phyloP scores from a whole-genome alignment of 306 rosid genomes.

The Spatholobus suberectus region DNA sequence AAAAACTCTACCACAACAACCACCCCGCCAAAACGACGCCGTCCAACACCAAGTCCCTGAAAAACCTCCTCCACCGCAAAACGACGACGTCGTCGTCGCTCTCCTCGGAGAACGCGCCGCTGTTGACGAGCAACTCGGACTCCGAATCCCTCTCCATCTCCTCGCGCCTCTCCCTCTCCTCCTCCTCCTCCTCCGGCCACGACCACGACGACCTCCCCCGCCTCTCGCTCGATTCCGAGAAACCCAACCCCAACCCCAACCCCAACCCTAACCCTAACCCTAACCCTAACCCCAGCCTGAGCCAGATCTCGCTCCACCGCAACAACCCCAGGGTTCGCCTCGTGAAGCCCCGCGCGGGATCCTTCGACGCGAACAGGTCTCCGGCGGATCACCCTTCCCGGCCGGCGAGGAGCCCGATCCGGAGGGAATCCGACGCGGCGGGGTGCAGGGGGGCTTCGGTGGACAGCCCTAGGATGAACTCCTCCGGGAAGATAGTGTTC shows the following conservation, averaged over 20 bases:
- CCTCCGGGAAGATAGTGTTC: conserved; percentile 92
- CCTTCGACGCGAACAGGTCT: conserved; percentile 43
- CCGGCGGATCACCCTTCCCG: neutral
- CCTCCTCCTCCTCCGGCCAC: conserved; percentile 86
- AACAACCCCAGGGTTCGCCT: conserved; percentile 52
- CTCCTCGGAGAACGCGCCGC: conserved; percentile 53
- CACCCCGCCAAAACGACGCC: conserved; percentile 47
- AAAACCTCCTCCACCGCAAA: conserved; percentile 71
- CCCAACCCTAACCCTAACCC: neutral
- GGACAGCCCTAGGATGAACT: conserved; percentile 93
- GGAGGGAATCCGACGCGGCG: conserved; percentile 44
- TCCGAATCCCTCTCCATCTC: conserved; percentile 78
- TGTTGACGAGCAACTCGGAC: conserved; percentile 41
- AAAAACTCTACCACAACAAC: conserved; percentile 60
- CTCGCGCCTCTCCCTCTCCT: conserved; percentile 87
- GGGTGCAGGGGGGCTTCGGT: conserved; percentile 81
- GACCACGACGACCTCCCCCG: conserved; percentile 91
- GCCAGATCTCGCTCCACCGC: neutral
- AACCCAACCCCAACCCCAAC: conserved; percentile 50
- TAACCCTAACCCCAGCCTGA: conserved; percentile 37
- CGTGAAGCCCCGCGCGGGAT: conserved; percentile 55
- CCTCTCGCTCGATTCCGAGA: conserved; percentile 77
- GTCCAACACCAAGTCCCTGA: conserved; percentile 53
- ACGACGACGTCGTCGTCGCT: conserved; percentile 41
- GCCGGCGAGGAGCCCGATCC: conserved; percentile 68